Base-by-base conservation (phyloP, 1,284 basidiomycete species). In the Phylloporus sp. region DNA sequence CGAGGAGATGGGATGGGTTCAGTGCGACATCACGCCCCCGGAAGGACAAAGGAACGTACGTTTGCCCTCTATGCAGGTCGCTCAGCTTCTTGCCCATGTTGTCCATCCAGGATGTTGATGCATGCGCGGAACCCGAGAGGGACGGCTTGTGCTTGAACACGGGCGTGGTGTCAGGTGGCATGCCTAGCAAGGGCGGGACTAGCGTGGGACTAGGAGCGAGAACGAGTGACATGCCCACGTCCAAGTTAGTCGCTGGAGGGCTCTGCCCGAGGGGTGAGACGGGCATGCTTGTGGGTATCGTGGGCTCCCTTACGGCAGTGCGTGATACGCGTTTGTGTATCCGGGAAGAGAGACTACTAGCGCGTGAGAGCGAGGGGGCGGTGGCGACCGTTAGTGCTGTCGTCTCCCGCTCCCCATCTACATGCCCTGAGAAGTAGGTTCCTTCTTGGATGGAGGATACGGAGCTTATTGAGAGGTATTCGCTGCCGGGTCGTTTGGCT, bases 61-160 rank as follows among this genome's bases (percentile, higher is more conserved):
- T 70, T 28, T 84, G 78, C 61, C 80, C 81, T 29, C 78, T 79
- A 72, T 86, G 86, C 34, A 90, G 69, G 66, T 86, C 86, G 57
- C 82, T 86, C 76, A 86, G 83, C 70, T 84, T 86, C 77, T 84
- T 87, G 26, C 89, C 86, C 64, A 87, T 77, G 63, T 69, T 85
- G 54, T 79, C 84, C 70, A 85, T 79, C 85, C 84, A 85, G 37
- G 81, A 78, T 64, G 60, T 47, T 2, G 67, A 52, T 31, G 62
- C 31, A 18, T 20, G 60, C 15, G 10, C 34, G 34, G 34, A 15
- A 10, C 34, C 34, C 10, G 34, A 37, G 10, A 15, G 15, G 4
- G 49, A 28, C 2, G 42, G 50, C 22, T 28, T 66, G 20, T 34
- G n/a, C 1, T 4, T 31, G 0, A 52, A 10, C 11, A n/a, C 37